These are phyloP conservation scores for Crithidia thermophila DNA, from an alignment of 208 protist genomes.

Conservation along the genomic window DNA sequence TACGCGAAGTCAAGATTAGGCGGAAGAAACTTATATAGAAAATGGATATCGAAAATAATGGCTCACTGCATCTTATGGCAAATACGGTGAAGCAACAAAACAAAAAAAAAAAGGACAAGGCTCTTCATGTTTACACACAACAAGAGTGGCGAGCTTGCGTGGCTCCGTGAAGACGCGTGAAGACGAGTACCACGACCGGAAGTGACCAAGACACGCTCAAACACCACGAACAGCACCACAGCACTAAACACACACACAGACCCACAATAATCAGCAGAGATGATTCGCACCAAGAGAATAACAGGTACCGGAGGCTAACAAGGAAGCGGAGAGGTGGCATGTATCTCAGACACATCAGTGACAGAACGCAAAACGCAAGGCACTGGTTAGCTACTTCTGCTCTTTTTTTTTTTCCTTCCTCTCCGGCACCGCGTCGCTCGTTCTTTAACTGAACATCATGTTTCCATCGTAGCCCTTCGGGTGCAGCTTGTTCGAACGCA, in stretches of 20 bases:
- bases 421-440: neutral
- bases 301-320: too few species aligned
- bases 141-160: neutral
- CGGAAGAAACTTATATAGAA: neutral
- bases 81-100: conserved; percentile 4
- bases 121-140: neutral
- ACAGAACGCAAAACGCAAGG: too few species aligned
- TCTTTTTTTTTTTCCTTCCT: neutral
- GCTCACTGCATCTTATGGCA: too few species aligned
- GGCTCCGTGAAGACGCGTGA: neutral
- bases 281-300: too few species aligned
- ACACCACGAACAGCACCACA: neutral
- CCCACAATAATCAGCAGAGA: neutral
- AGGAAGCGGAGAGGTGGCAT: too few species aligned
- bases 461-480: conserved; percentile 92
- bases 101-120: neutral
- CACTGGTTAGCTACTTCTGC: neutral
- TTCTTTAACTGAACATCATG: conserved; percentile 48
- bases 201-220: neutral
- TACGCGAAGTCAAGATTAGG: neutral
- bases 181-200: neutral
- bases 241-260: neutral
- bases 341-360: too few species aligned
- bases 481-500: conserved; percentile 87
- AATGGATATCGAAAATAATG: too few species aligned